A percentile compares a stretch with the other conserved stretches of the same genome.
These are phyloP conservation scores for Brasilioporus rufonigricans DNA, from an alignment of 768 basidiomycete species.

Conservation along the genomic window DNA sequence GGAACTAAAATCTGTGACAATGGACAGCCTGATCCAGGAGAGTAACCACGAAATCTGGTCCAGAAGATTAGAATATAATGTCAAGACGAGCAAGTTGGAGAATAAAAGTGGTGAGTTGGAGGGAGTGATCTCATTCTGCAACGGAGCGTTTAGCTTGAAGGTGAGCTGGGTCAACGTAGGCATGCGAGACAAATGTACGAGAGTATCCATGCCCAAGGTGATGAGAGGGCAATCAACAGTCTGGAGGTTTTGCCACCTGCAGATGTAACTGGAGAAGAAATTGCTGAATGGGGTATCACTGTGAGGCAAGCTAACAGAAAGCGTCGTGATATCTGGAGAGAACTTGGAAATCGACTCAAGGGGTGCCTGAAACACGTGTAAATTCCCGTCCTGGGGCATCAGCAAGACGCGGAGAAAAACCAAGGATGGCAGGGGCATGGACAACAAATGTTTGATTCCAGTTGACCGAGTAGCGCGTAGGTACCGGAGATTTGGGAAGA, in stretches of 20 bases:
- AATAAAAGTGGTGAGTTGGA: too few relatives aligned
- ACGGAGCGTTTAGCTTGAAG: neutral
- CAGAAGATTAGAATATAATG: too few relatives aligned
- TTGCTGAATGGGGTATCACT: neutral
- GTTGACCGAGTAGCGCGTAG: too few relatives aligned
- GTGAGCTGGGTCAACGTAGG: neutral
- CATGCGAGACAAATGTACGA: conserved; percentile 1
- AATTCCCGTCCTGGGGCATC: too few relatives aligned
- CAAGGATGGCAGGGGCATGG: neutral
- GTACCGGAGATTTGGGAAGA: neutral
- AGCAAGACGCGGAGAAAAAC: neutral
- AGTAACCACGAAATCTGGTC: too few relatives aligned
- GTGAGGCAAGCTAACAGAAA: neutral
- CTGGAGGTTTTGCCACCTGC: neutral
- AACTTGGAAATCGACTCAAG: neutral
- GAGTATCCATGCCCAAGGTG: neutral
- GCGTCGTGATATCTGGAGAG: neutral
- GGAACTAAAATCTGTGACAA: too few relatives aligned
- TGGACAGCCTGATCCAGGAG: too few relatives aligned
- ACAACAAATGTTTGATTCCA: neutral
- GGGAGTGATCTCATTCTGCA: neutral
- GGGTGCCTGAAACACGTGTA: neutral
- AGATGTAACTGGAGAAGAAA: neutral
- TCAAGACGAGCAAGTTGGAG: too few relatives aligned
- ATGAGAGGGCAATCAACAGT: neutral